Evolutionary conservation across 2,329 filamentous ascomycete species (phyloP), one percentile per base, ranked within the genome.

Genomic region (Pestalotiopsis sp.): DNA sequence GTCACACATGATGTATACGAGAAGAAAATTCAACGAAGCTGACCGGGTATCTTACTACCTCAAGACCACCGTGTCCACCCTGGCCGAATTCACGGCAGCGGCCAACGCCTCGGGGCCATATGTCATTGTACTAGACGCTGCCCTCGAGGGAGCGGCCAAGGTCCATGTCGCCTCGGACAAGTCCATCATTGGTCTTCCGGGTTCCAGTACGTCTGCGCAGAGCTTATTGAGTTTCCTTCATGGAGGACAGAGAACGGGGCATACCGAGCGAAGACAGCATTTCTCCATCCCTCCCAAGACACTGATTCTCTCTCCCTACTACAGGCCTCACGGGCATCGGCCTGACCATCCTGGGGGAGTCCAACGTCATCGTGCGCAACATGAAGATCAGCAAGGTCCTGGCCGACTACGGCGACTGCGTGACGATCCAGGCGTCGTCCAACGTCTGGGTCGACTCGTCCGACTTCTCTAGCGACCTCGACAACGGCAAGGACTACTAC

Each of bases 401-500:
- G 14, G 89, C 89, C 11, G 76, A 78, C 31, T 84, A 86, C 70
- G 89, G 89, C 20, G 89, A 91, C 73, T 87, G 86, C 68, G 85
- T 91, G 71, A 86, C 84, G 70, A 86, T 91, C 69, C 85, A 90
- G 77, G 77, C 75, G 12, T 84, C 85, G 62, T 86, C 77, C 69
- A 90, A 90, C 72, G 83, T 89, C 74, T 92, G 90, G 90, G 81
- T 92, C 65, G 90, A 92, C 80, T 90, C 92, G 81, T 84, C 84
- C 76, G 90, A 92, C 71, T 83, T 92, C 23, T 89, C 85, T 4
- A 89, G 87, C 31, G 86, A 91, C 79, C 75, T 77, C 39, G 81
- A 85, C 73, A 82, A 87, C 75, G 88, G 85, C 82, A 92, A 92
- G 81, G 89, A 93, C 81, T 91, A 87, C 81, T 92, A 91, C 75